A percentile compares a stretch with the other conserved stretches of the same genome.
Conservation (phyloP, 2,329 filamentous ascomycete species). For the Cladophialophora bantiana region DNA sequence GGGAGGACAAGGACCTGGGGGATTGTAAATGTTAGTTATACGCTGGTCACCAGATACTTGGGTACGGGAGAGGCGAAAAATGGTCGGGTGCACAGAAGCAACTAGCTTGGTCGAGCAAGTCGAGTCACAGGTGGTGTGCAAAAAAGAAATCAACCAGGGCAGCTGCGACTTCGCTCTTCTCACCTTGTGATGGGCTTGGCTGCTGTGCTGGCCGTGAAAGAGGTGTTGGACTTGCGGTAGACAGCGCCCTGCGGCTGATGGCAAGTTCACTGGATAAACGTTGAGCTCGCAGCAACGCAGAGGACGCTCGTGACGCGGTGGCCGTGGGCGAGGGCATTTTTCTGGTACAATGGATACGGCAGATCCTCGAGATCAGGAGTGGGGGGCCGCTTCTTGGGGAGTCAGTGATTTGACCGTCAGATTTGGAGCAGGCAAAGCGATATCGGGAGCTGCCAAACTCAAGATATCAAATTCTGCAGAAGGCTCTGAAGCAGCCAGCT, state of each 20-base stretch:
- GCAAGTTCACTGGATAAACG: slow-evolving; percentile 36
- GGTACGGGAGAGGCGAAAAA: slow-evolving; percentile 24
- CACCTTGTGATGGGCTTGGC: slow-evolving; percentile 29
- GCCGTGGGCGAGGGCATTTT: slow-evolving; percentile 21
- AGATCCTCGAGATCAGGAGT: neutral
- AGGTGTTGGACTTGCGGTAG: slow-evolving; percentile 11
- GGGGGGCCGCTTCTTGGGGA: neutral
- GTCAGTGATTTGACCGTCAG: slow-evolving; percentile 21
- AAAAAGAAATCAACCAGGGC: slow-evolving; percentile 23
- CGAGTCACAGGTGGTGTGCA: slow-evolving; percentile 33
- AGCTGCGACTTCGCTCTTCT: slow-evolving; percentile 25
- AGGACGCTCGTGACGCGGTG: slow-evolving; percentile 27
- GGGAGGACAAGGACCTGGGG: slow-evolving; percentile 16
- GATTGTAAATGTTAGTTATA: slow-evolving; percentile 22
- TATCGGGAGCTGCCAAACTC: slow-evolving; percentile 14
- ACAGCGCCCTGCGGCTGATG: slow-evolving; percentile 28
- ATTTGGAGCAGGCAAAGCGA: slow-evolving; percentile 17
- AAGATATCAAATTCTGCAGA: slow-evolving; percentile 1
- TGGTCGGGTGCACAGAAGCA: slow-evolving; percentile 33
- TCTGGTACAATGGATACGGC: slow-evolving; percentile 3
- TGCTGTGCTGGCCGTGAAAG: slow-evolving; percentile 14
- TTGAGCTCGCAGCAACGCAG: slow-evolving; percentile 34
- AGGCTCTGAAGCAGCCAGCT: neutral
- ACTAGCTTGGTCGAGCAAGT: slow-evolving; percentile 12
- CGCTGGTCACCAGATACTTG: slow-evolving; percentile 20